These are phyloP conservation scores for Metarhizium robertsii DNA, from an alignment of 2,329 filamentous ascomycete genomes.

Conservation along the genomic window DNA sequence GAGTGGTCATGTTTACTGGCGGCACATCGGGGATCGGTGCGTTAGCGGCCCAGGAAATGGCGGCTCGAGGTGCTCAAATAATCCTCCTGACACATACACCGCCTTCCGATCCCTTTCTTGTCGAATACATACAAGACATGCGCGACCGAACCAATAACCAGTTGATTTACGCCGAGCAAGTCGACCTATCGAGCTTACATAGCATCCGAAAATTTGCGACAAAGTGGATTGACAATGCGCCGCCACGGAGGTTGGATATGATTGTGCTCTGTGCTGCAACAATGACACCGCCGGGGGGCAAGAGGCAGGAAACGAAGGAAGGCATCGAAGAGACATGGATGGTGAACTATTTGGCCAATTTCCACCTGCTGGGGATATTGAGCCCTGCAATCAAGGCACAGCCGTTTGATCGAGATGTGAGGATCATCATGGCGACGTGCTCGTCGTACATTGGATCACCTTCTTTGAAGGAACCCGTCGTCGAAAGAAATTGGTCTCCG, in stretches of 20 bases:
- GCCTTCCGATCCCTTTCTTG: slow-evolving; percentile 76
- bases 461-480: slow-evolving; percentile 46
- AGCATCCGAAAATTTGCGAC: slow-evolving; percentile 90
- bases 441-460: slow-evolving; percentile 77
- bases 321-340: slow-evolving; percentile 87
- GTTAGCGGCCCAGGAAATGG: slow-evolving; percentile 63
- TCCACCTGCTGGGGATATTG: slow-evolving; percentile 85
- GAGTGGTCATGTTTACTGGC: slow-evolving; percentile 88
- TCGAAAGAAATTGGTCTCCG: slow-evolving; percentile 44
- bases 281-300: slow-evolving; percentile 57
- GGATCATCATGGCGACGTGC: slow-evolving; percentile 80
- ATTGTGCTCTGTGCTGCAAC: slow-evolving; percentile 79
- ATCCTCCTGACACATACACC: slow-evolving; percentile 79
- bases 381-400: slow-evolving; percentile 85
- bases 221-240: slow-evolving; percentile 94
- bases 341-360: slow-evolving; percentile 91
- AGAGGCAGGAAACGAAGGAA: slow-evolving; percentile 56
- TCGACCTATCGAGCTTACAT: slow-evolving; percentile 80
- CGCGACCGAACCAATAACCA: slow-evolving; percentile 69
- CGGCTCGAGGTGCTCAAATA: slow-evolving; percentile 76
- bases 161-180: slow-evolving; percentile 90
- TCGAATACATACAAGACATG: slow-evolving; percentile 86
- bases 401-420: slow-evolving; percentile 86
- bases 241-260: slow-evolving; percentile 82
- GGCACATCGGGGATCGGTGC: slow-evolving; percentile 91